Base-by-base conservation (phyloP, 441 rosid genomes). In the Capsella rubella region DNA sequence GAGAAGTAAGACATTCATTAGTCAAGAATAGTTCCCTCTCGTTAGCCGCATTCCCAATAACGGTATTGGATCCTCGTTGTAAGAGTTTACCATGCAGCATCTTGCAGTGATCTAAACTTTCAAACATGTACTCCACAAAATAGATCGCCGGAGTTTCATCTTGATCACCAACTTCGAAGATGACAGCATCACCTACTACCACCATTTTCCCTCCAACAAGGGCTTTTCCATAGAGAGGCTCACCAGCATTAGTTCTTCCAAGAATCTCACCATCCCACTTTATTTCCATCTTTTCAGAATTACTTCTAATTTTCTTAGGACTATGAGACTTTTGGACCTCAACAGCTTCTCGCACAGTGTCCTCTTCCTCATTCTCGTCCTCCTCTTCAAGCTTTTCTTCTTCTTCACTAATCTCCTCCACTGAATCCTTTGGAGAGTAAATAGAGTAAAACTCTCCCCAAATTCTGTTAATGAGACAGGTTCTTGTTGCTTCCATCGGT, bases 371-470 rank as follows among this genome's bases (percentile, higher is more conserved):
- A 12, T 34, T 53, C 11, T 39, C 13, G 3, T 63, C 75, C 72
- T 81, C 73, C 47, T 90, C 89, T 50, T 82, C 95, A 37, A 64
- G 10, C 39, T 35, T 8, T 35, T 35, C 39, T 35, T 35, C 39
- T 35, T 35, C 10, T 35, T 79, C 91, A 61, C 34, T 59, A 54
- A 69, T 69, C 57, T 49, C 95, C 69, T 79, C 90, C 68, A 80
- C 65, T 55, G 77, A 12, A 69, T 82, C 87, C 69, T 92, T 95
- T 10, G 90, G 92, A 14, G 76, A 74, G 82, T 88, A 84, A 72
- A 83, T 87, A 11, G 95, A 89, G 76, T 86, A 95, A 80, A 72
- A 89, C 59, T 90, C 95, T 1, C 93, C 96, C 99, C 99, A 95
- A 28, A 92, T 84, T 73, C 90, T 86, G 73, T 90, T 92, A 67